Percentiles rank a stretch among this genome's conserved stretches.
phyloP scores from a whole-genome alignment of 306 rosid genomes.

The Trifolium repens region DNA sequence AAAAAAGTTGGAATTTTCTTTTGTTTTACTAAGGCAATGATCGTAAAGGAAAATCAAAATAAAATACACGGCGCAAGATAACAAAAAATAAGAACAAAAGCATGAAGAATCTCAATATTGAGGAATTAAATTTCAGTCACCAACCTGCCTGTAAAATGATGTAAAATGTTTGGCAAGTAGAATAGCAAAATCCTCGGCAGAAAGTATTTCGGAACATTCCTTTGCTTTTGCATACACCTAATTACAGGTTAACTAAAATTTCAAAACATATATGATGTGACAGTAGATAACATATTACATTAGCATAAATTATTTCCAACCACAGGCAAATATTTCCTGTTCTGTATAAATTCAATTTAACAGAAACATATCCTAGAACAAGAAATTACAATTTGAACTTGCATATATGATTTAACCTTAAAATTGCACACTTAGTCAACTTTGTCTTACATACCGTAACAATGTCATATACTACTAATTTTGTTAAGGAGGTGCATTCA shows the following conservation, averaged over 20 bases:
- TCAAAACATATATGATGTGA: constrained; percentile 20
- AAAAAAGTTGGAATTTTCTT: not conserved
- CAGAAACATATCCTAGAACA: constrained; percentile 1
- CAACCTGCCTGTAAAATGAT: constrained; percentile 76
- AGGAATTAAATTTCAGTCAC: constrained; percentile 10
- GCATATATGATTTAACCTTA: not conserved
- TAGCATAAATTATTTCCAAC: not conserved
- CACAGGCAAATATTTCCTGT: constrained; percentile 6
- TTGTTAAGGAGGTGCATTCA: not conserved
- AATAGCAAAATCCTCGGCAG: constrained; percentile 88
- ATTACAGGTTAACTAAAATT: constrained; percentile 30
- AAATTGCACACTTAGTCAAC: not conserved
- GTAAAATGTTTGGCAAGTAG: constrained; percentile 83
- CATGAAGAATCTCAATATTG: constrained; percentile 5
- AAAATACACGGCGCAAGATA: constrained; percentile 2
- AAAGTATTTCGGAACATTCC: constrained; percentile 71
- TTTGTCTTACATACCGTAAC: not conserved
- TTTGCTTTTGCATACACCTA: constrained; percentile 94
- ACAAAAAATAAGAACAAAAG: not conserved
- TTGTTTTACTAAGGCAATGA: constrained; percentile 24
- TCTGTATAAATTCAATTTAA: constrained; percentile 31
- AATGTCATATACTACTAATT: not conserved
- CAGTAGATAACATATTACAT: not conserved
- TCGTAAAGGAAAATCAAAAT: not conserved
- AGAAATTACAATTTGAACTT: constrained; percentile 14